phyloP scores from a whole-genome alignment of 768 basidiomycete species.

The Suillus fuscotomentosus region DNA sequence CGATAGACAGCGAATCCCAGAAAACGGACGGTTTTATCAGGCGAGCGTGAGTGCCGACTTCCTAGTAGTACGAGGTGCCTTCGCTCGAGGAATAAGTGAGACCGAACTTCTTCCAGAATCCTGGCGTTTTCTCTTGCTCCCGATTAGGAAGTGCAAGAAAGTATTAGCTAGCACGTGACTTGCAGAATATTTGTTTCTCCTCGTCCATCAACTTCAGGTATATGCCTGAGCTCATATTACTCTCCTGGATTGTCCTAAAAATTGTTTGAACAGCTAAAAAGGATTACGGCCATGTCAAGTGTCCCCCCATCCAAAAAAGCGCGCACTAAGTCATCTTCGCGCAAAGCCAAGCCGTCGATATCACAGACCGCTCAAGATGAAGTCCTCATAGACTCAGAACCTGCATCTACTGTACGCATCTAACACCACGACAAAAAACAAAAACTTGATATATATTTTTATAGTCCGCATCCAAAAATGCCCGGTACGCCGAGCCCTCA shows the following conservation, averaged over 20 bases:
- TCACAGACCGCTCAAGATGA: slow-evolving; percentile 16
- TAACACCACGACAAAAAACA: background rate
- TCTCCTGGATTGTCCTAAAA: background rate
- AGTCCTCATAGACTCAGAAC: slow-evolving; percentile 22
- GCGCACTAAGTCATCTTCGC: slow-evolving; percentile 46
- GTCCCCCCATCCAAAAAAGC: slow-evolving; percentile 50
- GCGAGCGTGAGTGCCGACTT: background rate
- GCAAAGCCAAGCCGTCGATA: slow-evolving; percentile 15
- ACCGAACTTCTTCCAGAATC: background rate
- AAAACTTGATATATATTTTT: background rate
- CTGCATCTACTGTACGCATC: slow-evolving; percentile 19
- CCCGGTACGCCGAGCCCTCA: slow-evolving; percentile 65
- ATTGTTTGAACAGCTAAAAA: background rate
- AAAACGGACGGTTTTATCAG: background rate
- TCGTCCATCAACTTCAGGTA: slow-evolving; percentile 4
- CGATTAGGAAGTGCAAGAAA: background rate
- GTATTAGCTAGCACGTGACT: slow-evolving; percentile 8
- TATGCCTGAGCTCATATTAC: background rate
- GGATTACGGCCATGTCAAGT: slow-evolving; percentile 36
- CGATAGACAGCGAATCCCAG: background rate
- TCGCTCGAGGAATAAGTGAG: background rate
- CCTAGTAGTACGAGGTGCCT: background rate
- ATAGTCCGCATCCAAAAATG: slow-evolving; percentile 49
- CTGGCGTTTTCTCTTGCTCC: background rate
- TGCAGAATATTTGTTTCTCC: slow-evolving; percentile 12